Evolutionary conservation across 176 grass and related monocot genomes (phyloP), one percentile per base, ranked within the genome.

Genomic region (Oryza coarctata): DNA sequence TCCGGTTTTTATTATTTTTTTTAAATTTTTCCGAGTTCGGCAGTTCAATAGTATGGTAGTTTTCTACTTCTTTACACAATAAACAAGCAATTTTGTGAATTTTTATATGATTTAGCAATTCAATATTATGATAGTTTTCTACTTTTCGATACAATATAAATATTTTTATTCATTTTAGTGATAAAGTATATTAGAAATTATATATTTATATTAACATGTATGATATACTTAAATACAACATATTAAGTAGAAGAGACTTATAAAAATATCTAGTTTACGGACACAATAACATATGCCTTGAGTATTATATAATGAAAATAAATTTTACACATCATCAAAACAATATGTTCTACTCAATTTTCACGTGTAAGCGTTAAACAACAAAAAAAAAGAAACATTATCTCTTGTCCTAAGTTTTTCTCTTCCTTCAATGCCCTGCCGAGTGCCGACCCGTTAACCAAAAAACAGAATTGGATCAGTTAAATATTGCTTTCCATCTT

Each of bases 401-500:
- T 30, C 35, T 22, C 50, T 2, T 55, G 20, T 9, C 6, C 50
- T 22, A 33, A 1, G 32, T 33, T 33, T 33, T 4, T 6, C 50
- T 22, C 18, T 45, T 14, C 43, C 11, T 41, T 71, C n/a, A 30
- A 60, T 3, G 2, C 22, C 22, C 1, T 7, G 2, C 38, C 6
- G 43, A 47, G 0, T 7, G 2, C 38, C 6, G 43, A 47, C 70
- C 60, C 28, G n/a, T 47, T 84, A 84, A 23, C 43, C 15, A 4
- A 20, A 9, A 32, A 29, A 1, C 6, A 6, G 20, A 70, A 77
- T 45, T 5, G 17, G 14, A 23, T 55, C 70, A 14, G 58, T 78
- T 58, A 79, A 88, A 75, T 63, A 80, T 68, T 80, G 47, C 49
- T 75, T 68, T 69, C 75, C 45, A 84, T 17, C 69, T 74, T 79